These are phyloP conservation scores for Tolypocladium pustulatum DNA, from an alignment of 2,329 filamentous ascomycete species.

Conservation along the genomic window DNA sequence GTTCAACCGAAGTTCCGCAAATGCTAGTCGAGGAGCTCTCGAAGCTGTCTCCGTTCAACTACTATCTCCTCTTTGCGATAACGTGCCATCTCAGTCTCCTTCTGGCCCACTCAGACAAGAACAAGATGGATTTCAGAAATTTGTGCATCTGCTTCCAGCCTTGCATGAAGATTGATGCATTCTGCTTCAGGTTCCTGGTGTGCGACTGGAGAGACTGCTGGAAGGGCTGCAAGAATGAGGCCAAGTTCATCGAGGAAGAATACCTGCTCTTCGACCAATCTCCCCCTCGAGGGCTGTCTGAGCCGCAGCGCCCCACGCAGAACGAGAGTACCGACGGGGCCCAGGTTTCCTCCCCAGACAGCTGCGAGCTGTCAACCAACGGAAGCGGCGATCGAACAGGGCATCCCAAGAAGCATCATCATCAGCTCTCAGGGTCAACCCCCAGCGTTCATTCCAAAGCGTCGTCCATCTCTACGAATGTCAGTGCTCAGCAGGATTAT, in stretches of 20 bases:
- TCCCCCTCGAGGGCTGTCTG: conserved; percentile 37
- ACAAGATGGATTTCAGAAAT: conserved; percentile 97
- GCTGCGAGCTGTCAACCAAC: conserved; percentile 40
- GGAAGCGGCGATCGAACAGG: conserved; percentile 11
- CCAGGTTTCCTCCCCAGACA: conserved; percentile 50
- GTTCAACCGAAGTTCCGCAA: conserved; percentile 71
- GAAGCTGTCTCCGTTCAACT: conserved; percentile 91
- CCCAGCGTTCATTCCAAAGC: conserved; percentile 31
- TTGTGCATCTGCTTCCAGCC: conserved; percentile 95
- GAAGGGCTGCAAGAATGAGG: conserved; percentile 90
- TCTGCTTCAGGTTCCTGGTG: conserved; percentile 91
- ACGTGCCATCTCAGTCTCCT: conserved; percentile 91
- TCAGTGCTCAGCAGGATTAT: conserved; percentile 33
- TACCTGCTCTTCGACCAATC: conserved; percentile 50
- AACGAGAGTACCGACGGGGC: conserved; percentile 5
- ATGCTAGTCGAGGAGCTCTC: conserved; percentile 85
- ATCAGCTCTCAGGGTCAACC: conserved; percentile 28
- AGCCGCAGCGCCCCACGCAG: conserved; percentile 19
- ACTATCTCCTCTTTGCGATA: conserved; percentile 94
- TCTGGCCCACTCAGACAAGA: conserved; percentile 84
- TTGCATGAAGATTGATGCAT: conserved; percentile 90
- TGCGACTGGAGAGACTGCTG: conserved; percentile 95
- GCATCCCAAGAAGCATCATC: conserved; percentile 32
- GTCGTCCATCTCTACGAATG: conserved; percentile 32
- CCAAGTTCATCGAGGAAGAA: conserved; percentile 63